A percentile compares a stretch with the other conserved stretches of the same genome.
These are phyloP conservation scores for Ophiostoma quercus DNA, from an alignment of 2,329 filamentous ascomycete species.

Conservation along the genomic window DNA sequence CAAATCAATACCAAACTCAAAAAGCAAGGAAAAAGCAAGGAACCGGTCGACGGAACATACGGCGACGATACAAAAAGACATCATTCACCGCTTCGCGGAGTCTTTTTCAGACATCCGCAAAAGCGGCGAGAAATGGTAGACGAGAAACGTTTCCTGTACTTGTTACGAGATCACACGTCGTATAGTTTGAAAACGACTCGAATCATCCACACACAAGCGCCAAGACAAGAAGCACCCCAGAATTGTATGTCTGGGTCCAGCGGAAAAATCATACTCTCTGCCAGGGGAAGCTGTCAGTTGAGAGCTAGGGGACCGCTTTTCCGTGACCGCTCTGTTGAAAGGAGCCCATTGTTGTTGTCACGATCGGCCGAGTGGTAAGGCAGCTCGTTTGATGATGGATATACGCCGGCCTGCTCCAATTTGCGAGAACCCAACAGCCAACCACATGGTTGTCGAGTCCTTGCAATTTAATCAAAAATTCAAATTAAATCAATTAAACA, in stretches of 20 bases:
- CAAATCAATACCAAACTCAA: no score
- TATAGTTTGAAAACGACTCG: neutral
- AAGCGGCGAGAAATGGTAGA: neutral
- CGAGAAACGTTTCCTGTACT: neutral
- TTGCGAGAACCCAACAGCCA: neutral
- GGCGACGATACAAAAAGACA: neutral
- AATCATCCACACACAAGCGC: neutral
- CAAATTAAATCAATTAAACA: no score
- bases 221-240: neutral
- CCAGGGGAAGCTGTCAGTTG: neutral
- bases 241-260: neutral
- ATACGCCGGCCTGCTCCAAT: no score
- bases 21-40: neutral
- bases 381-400: no score
- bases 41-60: neutral
- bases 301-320: neutral
- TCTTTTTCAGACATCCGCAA: neutral
- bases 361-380: neutral
- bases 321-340: neutral
- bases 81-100: neutral
- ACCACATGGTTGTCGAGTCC: neutral
- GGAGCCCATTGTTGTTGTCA: neutral
- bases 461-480: no score
- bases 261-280: neutral
- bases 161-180: neutral